phyloP scores from a whole-genome alignment of 148 eudicot genomes.

The Camellia granthamiana region DNA sequence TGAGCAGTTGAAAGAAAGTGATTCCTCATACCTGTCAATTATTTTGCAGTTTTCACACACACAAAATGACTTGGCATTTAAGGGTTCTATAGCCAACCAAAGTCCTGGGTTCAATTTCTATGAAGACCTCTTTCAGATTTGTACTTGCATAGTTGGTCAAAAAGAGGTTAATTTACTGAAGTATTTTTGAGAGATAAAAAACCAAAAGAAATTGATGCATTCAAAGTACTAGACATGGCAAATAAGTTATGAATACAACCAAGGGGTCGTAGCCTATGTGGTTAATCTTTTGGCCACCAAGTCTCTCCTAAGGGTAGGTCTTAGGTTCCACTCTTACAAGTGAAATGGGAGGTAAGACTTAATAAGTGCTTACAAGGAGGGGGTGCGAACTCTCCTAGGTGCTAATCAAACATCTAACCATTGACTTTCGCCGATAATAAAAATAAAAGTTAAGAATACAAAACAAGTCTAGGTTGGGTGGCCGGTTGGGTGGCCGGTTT shows the following conservation, averaged over 20 bases:
- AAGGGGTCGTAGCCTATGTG: not conserved
- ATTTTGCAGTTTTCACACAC: not conserved
- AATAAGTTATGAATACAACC: not conserved
- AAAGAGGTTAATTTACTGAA: not conserved
- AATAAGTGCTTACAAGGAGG: too few species aligned
- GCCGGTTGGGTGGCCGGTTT: too few species aligned
- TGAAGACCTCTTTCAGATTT: not conserved
- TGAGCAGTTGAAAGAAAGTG: not conserved
- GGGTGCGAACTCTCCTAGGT: too few species aligned
- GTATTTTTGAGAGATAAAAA: not conserved
- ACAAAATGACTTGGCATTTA: not conserved
- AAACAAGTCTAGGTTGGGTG: too few species aligned
- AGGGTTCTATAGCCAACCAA: not conserved
- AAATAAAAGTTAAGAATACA: too few species aligned
- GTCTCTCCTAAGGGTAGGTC: too few species aligned
- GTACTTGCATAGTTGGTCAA: not conserved
- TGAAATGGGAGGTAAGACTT: too few species aligned
- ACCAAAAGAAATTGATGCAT: not conserved
- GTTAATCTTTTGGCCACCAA: not conserved
- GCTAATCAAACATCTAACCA: too few species aligned
- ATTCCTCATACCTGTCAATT: not conserved
- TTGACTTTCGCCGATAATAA: too few species aligned
- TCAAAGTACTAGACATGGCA: not conserved
- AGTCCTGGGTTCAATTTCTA: not conserved
- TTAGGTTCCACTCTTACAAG: not conserved